Evolutionary conservation across 2,329 filamentous ascomycete genomes (phyloP).

Genomic region (Teratosphaeriaceae sp.): DNA sequence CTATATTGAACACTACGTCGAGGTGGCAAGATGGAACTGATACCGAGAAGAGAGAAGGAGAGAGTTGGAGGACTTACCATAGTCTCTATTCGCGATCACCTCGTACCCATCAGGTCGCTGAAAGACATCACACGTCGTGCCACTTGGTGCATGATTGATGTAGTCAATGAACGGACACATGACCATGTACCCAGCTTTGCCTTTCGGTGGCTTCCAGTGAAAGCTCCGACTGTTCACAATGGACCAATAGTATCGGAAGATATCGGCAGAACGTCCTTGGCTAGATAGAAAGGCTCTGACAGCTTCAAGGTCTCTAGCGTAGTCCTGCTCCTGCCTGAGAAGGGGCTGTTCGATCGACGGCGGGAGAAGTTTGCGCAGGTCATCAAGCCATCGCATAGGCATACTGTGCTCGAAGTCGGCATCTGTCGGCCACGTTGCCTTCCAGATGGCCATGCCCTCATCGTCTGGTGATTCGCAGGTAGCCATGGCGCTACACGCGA

Average conservation of each 20-base stretch:
- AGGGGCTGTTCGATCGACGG: slow-evolving; percentile 28
- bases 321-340: slow-evolving; percentile 25
- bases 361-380: slow-evolving; percentile 35
- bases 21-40: not conserved
- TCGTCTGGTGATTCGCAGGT: slow-evolving; percentile 10
- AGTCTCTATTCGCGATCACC: slow-evolving; percentile 46
- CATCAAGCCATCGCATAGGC: slow-evolving; percentile 49
- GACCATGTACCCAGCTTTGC: slow-evolving; percentile 55
- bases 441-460: slow-evolving; percentile 14
- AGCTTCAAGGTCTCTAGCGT: slow-evolving; percentile 18
- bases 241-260: slow-evolving; percentile 53
- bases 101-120: slow-evolving; percentile 48
- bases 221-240: slow-evolving; percentile 56
- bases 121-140: slow-evolving; percentile 44
- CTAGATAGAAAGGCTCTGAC: slow-evolving; percentile 8
- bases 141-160: slow-evolving; percentile 51
- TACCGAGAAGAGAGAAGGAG: not conserved
- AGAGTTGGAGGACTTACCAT: slow-evolving; percentile 32
- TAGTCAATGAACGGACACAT: slow-evolving; percentile 68
- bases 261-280: slow-evolving; percentile 26
- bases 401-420: slow-evolving; percentile 53
- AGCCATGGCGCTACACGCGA: slow-evolving; percentile 45
- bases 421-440: slow-evolving; percentile 50
- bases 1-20: not conserved
- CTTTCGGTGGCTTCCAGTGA: slow-evolving; percentile 44